Conservation (phyloP, 768 basidiomycete species). For the Leccinum rimulosum region DNA sequence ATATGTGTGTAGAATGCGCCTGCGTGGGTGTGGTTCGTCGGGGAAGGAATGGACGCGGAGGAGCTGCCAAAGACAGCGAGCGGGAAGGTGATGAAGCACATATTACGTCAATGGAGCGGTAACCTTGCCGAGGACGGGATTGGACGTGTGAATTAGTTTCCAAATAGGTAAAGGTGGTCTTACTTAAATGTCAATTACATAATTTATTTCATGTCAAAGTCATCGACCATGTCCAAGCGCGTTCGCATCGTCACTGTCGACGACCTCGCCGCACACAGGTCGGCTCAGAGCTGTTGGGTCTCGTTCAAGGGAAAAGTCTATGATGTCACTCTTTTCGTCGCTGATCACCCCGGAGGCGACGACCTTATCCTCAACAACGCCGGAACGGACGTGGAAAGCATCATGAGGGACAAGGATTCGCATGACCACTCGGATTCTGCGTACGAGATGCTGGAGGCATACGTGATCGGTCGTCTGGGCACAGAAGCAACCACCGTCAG, state of each 20-base stretch:
- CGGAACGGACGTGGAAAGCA: slow-evolving; percentile 74
- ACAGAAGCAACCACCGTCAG: slow-evolving; percentile 69
- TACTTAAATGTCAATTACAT: not conserved
- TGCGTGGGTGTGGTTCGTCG: slow-evolving; percentile 80
- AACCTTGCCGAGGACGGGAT: slow-evolving; percentile 46
- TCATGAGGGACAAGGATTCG: slow-evolving; percentile 77
- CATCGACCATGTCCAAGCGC: slow-evolving; percentile 58
- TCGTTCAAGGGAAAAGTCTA: slow-evolving; percentile 81
- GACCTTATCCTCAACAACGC: slow-evolving; percentile 82
- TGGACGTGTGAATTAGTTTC: slow-evolving; percentile 33
- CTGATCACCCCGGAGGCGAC: slow-evolving; percentile 94
- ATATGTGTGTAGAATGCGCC: slow-evolving; percentile 60
- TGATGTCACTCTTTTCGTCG: slow-evolving; percentile 79
- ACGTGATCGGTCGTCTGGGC: slow-evolving; percentile 80
- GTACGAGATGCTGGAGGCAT: slow-evolving; percentile 89
- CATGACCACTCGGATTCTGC: slow-evolving; percentile 92
- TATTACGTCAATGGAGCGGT: slow-evolving; percentile 67
- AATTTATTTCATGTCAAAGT: not conserved
- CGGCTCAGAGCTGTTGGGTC: slow-evolving; percentile 74
- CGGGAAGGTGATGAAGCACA: slow-evolving; percentile 83
- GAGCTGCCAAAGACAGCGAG: slow-evolving; percentile 85
- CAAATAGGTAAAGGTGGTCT: slow-evolving; percentile 1
- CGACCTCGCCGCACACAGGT: slow-evolving; percentile 67
- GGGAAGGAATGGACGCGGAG: slow-evolving; percentile 53
- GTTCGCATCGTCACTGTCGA: slow-evolving; percentile 71